A percentile compares a stretch with the other conserved stretches of the same genome.
Evolutionary conservation across 2,329 filamentous ascomycete genomes (phyloP).

Genomic region (Diaporthe vexans): DNA sequence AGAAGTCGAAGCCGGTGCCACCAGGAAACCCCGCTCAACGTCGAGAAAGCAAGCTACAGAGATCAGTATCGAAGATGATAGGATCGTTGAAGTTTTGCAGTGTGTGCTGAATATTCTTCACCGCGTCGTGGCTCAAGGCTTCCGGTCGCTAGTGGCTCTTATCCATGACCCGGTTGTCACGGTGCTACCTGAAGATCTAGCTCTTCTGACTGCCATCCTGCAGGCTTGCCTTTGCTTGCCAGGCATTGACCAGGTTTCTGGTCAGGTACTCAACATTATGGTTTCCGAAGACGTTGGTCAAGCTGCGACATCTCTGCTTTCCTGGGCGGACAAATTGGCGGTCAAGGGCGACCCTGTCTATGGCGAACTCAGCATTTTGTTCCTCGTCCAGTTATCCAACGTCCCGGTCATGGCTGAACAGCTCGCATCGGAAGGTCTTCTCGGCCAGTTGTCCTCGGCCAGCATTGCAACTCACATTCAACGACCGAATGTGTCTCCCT

Average conservation of each 20-base stretch:
- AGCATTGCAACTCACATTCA: constrained; percentile 85
- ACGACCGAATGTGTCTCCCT: constrained; percentile 79
- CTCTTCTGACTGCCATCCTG: constrained; percentile 87
- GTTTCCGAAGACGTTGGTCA: constrained; percentile 80
- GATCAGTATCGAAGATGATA: constrained; percentile 51
- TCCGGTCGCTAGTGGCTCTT: constrained; percentile 83
- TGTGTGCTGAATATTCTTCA: constrained; percentile 85
- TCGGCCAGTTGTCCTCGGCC: constrained; percentile 83
- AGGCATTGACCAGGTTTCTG: constrained; percentile 78
- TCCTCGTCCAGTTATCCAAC: constrained; percentile 88
- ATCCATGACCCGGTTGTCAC: constrained; percentile 81
- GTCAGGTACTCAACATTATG: constrained; percentile 79
- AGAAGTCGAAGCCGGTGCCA: neutral
- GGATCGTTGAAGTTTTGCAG: constrained; percentile 64
- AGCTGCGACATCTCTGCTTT: constrained; percentile 88
- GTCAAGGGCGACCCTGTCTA: constrained; percentile 88
- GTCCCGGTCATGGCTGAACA: constrained; percentile 88
- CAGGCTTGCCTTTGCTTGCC: constrained; percentile 87
- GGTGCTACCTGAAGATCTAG: constrained; percentile 83
- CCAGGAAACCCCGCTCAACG: neutral
- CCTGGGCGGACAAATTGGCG: constrained; percentile 89
- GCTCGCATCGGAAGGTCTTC: constrained; percentile 87
- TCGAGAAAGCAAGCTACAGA: constrained; percentile 43
- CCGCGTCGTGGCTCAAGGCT: constrained; percentile 83
- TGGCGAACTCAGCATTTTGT: constrained; percentile 90